Percentiles rank a stretch among this genome's conserved stretches.
phyloP scores from a whole-genome alignment of 2,329 filamentous ascomycete genomes.

The Trichoderma gracile region DNA sequence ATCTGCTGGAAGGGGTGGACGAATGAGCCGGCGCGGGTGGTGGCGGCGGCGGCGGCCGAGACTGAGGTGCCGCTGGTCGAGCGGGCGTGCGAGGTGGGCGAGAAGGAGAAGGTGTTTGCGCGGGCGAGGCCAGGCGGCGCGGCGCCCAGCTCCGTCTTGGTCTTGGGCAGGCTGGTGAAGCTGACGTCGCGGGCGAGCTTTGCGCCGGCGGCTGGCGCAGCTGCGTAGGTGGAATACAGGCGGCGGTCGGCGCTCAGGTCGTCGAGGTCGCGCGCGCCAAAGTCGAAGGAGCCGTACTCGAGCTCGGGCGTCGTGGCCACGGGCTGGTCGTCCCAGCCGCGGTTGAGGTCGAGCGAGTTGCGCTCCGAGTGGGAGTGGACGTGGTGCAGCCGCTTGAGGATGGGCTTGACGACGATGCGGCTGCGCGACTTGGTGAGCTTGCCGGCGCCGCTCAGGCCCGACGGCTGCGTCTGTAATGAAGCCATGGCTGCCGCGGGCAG shows the following conservation, averaged over 20 bases:
- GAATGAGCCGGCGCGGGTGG: slow-evolving; percentile 51
- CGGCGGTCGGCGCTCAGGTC: slow-evolving; percentile 28
- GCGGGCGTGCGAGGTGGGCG: slow-evolving; percentile 58
- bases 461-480: slow-evolving; percentile 36
- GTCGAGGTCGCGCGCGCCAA: slow-evolving; percentile 35
- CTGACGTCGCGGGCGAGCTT: slow-evolving; percentile 45
- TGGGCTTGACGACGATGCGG: slow-evolving; percentile 59
- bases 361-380: slow-evolving; percentile 52
- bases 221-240: slow-evolving; percentile 26
- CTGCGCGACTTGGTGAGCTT: slow-evolving; percentile 48
- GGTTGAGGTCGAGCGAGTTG: slow-evolving; percentile 63
- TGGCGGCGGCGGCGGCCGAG: slow-evolving; percentile 57
- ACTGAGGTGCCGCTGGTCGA: slow-evolving; percentile 60
- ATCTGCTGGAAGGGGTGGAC: slow-evolving; percentile 67
- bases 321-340: slow-evolving; percentile 58
- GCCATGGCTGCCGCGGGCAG: slow-evolving; percentile 25
- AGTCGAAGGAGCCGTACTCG: slow-evolving; percentile 36
- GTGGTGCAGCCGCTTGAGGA: slow-evolving; percentile 57
- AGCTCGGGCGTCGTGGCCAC: slow-evolving; percentile 27
- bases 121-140: slow-evolving; percentile 6
- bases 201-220: slow-evolving; percentile 31
- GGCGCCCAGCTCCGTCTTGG: slow-evolving; percentile 37
- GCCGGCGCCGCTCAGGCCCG: slow-evolving; percentile 27
- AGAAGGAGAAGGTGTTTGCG: slow-evolving; percentile 41
- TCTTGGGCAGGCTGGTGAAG: slow-evolving; percentile 45